Base-by-base conservation (phyloP, 2,329 filamentous ascomycete species). In the Atkinsonella hypoxylon region DNA sequence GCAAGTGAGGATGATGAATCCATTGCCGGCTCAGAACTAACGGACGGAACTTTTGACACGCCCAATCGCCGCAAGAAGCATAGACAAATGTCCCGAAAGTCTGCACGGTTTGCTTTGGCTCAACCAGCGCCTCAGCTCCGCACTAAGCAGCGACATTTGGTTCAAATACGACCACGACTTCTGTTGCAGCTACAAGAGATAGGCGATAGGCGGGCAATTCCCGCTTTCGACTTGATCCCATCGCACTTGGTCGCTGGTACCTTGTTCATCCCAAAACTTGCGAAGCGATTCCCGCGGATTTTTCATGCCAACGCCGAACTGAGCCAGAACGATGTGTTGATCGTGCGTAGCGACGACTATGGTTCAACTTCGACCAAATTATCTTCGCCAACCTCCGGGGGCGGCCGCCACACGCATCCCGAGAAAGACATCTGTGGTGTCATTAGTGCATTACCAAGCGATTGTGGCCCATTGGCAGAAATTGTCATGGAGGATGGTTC, bases 161-260 rank as follows among this genome's bases (percentile, higher is more conserved):
- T 85, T 13, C 79, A 83, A 58, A 72, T 85, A 31, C 78, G 84
- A 15, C 84, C 85, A 11, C 79, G 79, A 48, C 68, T 89, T 17
- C 68, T 89, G 6, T 73, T 90, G 6, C 86, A 91, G 63, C 69
- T 90, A 15, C 86, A 89, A 60, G 75, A 79, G 51, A 64, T 88
- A n/a, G 67, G 73, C 40, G 75, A 79, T 54, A 72, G 71, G 15
- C 77, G 85, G 22, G 83, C 84, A 0, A 74, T 74, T 48, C 86
- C 86, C 1, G 77, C 79, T 4, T 81, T 87, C 55, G 86, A 91
- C 57, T 78, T 88, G n/a, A 76, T 89, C 41, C 84, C 85, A 0
- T 80, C 82, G 2, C 78, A 77, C n/a, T 70, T 77, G 13, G 70
- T 84, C 40, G 68, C 75, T 44, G 67, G 76, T 53, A 68, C 75